Evolutionary conservation across 768 basidiomycete genomes (phyloP).

Genomic region (Wakefieldia striispora): DNA sequence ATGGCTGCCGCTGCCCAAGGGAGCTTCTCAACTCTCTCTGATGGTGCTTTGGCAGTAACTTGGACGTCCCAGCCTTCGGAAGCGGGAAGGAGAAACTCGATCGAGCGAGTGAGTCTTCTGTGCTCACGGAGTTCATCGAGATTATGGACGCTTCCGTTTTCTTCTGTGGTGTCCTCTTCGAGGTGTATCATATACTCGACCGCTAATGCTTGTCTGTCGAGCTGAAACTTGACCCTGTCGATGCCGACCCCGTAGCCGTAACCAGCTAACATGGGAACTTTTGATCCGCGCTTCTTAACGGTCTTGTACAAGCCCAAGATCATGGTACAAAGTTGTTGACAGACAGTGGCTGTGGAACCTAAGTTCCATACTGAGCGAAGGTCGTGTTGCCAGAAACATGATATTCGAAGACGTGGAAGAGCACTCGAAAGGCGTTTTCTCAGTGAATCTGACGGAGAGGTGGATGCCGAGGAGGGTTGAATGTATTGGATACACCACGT

Average conservation of each 20-base stretch:
- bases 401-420: slow-evolving; percentile 61
- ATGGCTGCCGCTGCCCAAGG: slow-evolving; percentile 71
- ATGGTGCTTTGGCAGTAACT: slow-evolving; percentile 70
- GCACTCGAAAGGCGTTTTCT: slow-evolving; percentile 25
- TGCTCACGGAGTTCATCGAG: slow-evolving; percentile 72
- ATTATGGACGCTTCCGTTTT: slow-evolving; percentile 34
- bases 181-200: slow-evolving; percentile 84
- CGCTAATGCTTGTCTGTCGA: slow-evolving; percentile 78
- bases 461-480: slow-evolving; percentile 33
- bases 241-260: slow-evolving; percentile 83
- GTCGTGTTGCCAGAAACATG: slow-evolving; percentile 96
- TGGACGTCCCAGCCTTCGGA: slow-evolving; percentile 86
- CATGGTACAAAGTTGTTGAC: slow-evolving; percentile 86
- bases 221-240: slow-evolving; percentile 75
- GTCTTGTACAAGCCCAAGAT: slow-evolving; percentile 76
- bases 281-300: slow-evolving; percentile 71
- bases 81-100: slow-evolving; percentile 79
- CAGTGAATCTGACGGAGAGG: slow-evolving; percentile 37
- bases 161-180: slow-evolving; percentile 43
- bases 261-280: slow-evolving; percentile 70
- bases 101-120: slow-evolving; percentile 65
- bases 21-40: slow-evolving; percentile 64
- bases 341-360: slow-evolving; percentile 58
- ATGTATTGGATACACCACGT: slow-evolving; percentile 91
- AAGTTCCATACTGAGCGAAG: slow-evolving; percentile 85